phyloP scores from a whole-genome alignment of 192 early-diverging fungal genomes.

The Linnemannia elongata region DNA sequence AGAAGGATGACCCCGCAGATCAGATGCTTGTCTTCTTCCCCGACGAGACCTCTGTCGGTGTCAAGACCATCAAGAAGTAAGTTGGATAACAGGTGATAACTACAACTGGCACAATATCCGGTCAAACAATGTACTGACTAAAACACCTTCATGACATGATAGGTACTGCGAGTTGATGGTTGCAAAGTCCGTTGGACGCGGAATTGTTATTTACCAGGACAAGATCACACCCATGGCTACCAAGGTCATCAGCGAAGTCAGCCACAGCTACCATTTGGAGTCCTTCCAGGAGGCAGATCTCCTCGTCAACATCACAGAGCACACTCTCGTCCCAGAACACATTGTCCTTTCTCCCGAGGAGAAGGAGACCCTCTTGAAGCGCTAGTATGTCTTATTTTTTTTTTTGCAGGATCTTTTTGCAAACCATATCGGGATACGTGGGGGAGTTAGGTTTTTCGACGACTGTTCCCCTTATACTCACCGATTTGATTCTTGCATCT shows the following conservation, averaged over 20 bases:
- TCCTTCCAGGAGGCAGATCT: conserved; percentile 93
- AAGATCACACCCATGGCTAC: conserved; percentile 87
- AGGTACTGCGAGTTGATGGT: conserved; percentile 86
- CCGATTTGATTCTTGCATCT: conserved; percentile 15
- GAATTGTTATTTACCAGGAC: conserved; percentile 90
- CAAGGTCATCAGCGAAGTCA: conserved; percentile 71
- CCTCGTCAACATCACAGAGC: conserved; percentile 97
- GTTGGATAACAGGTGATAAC: background rate
- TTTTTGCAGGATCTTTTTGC: too few relatives aligned
- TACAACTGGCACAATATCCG: background rate
- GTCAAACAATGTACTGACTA: too few relatives aligned
- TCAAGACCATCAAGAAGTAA: conserved; percentile 91
- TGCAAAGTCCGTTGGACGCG: conserved; percentile 82
- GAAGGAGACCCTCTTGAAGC: conserved; percentile 88
- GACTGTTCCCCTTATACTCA: background rate
- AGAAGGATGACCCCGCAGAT: conserved; percentile 83
- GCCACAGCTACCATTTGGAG: conserved; percentile 73
- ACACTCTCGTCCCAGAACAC: conserved; percentile 96
- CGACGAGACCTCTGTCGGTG: conserved; percentile 89
- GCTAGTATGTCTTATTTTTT: conserved; percentile 79
- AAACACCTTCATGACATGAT: background rate
- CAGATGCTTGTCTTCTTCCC: conserved; percentile 95
- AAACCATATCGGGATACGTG: background rate
- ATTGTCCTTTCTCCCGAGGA: conserved; percentile 87
- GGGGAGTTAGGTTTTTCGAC: background rate